These are phyloP conservation scores for Russula ochroleuca DNA, from an alignment of 768 basidiomycete genomes.

Conservation along the genomic window DNA sequence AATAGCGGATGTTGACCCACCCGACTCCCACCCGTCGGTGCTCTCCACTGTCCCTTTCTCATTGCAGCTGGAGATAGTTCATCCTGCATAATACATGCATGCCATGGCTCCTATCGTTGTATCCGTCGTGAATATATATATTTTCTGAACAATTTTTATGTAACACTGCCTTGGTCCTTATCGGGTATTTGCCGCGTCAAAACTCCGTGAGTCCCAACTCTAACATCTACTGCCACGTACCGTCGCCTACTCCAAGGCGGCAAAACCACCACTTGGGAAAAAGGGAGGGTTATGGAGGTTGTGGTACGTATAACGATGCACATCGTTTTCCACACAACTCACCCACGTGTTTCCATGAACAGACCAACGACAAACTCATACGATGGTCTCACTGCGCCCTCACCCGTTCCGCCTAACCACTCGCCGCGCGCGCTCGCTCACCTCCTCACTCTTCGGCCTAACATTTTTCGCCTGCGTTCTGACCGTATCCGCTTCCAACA, in stretches of 20 bases:
- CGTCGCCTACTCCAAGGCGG: background rate
- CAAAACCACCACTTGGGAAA: background rate
- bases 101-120: no score
- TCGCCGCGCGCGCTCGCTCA: slow-evolving; percentile 61
- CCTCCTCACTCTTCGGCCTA: slow-evolving; percentile 74
- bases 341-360: background rate
- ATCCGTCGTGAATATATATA: no score
- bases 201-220: background rate
- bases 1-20: no score
- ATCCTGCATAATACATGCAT: no score
- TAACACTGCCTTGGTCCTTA: background rate
- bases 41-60: no score
- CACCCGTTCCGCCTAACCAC: slow-evolving; percentile 47
- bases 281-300: slow-evolving; percentile 10
- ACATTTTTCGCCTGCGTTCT: slow-evolving; percentile 75
- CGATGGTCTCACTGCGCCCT: slow-evolving; percentile 55
- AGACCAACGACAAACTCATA: slow-evolving; percentile 34
- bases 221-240: background rate
- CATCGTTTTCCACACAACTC: background rate
- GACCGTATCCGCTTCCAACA: slow-evolving; percentile 74
- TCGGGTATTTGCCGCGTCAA: background rate
- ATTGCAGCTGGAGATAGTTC: no score
- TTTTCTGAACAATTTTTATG: background rate
- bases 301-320: background rate
- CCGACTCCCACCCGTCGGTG: no score